A percentile compares a stretch with the other conserved stretches of the same genome.
Evolutionary conservation across 768 basidiomycete genomes (phyloP).

Genomic region (Astraeus odoratus): DNA sequence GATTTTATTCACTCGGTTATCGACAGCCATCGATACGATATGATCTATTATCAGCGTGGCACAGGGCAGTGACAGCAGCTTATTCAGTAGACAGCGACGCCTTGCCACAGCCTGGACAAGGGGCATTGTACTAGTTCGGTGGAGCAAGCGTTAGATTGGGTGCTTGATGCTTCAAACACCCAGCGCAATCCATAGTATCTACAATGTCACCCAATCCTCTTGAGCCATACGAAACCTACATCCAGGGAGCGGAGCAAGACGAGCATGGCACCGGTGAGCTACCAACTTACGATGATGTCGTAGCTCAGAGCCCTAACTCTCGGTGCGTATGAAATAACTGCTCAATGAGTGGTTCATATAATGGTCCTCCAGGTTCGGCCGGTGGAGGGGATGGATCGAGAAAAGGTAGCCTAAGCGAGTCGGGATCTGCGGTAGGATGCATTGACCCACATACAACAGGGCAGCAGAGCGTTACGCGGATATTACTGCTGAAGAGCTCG

Average conservation of each 20-base stretch:
- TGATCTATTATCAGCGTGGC: too few relatives aligned
- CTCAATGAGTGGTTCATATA: neutral
- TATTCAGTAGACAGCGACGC: too few relatives aligned
- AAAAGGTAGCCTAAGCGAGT: constrained; percentile 58
- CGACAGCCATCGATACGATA: too few relatives aligned
- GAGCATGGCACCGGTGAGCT: constrained; percentile 44
- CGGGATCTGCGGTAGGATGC: constrained; percentile 1
- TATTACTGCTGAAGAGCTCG: constrained; percentile 49
- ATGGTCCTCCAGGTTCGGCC: constrained; percentile 55
- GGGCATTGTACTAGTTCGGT: neutral
- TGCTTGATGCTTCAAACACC: too few relatives aligned
- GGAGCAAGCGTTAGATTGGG: neutral
- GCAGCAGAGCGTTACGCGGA: constrained; percentile 80
- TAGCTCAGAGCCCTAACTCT: constrained; percentile 71
- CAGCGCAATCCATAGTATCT: neutral
- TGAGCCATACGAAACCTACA: constrained; percentile 21
- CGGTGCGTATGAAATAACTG: constrained; percentile 39
- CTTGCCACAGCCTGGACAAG: too few relatives aligned
- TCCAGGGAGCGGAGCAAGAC: constrained; percentile 35
- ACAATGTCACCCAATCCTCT: neutral
- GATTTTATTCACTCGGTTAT: too few relatives aligned
- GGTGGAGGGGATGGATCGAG: constrained; percentile 86
- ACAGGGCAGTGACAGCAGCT: too few relatives aligned
- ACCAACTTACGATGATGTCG: constrained; percentile 79
- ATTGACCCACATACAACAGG: constrained; percentile 31